Evolutionary conservation across 2,329 filamentous ascomycete species (phyloP), one percentile per base, ranked within the genome.

Genomic region (Cladosporium sp.): DNA sequence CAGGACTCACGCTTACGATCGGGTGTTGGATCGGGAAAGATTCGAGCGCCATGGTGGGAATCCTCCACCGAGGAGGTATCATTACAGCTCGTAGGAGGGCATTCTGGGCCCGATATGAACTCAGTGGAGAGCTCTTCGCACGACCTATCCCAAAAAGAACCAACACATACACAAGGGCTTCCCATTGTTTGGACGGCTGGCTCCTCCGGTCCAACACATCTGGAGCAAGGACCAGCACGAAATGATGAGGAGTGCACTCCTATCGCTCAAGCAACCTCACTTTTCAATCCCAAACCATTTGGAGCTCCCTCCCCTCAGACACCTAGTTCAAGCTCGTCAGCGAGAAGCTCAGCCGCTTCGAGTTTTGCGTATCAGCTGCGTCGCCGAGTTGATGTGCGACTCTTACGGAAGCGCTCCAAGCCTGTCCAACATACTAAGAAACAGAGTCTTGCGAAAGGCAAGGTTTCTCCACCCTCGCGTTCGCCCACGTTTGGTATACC

Each of bases 71-170:
- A 69, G 70, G 62, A 70, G 69, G 53, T 75, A 75, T 65, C 73
- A 73, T 56, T 71, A 74, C 73, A 74, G 73, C 68, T 76, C 74
- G 21, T 76, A 71, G 74, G 72, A 74, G 65, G 68, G 66, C 65
- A 70, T 76, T 44, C 52, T 75, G 70, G 69, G 64, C 31, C 73
- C 73, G 65, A 75, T 75, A 52, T 63, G 29, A 56, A 33, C 35
- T 26, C 50, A 14, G 26, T 10, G 21, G 28, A 63, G 40, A 52
- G 12, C 12, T 53, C 23, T 2, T 55, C 50, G 5, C 26, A n/a
- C 1, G 50, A 63, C 5, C 10, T 33, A 5, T 63, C 61, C 8
- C 61, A 28, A 35, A 55, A 53, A 44, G 40, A 52, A 10, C 46
- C 61, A 35, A 55, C 50, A 11, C 35, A 26, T 14, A 26, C 5